These are phyloP conservation scores for Aspergillus wentii DNA, from an alignment of 495 filamentous ascomycete species.

Conservation along the genomic window DNA sequence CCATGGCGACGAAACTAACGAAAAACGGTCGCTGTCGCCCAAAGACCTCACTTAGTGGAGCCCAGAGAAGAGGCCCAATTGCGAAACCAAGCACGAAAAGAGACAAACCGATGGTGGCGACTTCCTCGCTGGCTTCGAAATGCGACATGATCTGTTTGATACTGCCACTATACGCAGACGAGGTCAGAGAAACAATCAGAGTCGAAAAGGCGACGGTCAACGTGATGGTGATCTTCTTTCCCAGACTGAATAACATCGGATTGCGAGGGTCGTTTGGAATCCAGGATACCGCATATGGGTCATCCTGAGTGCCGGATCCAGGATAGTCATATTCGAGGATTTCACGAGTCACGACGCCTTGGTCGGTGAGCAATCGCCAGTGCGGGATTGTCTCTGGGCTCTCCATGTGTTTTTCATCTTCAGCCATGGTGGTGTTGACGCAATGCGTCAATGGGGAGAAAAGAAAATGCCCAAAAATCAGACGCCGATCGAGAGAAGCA, in stretches of 20 bases:
- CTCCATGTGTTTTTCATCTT: too few species aligned
- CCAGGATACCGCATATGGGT: conserved; percentile 65
- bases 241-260: conserved; percentile 48
- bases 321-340: conserved; percentile 50
- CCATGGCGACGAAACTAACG: conserved; percentile 46
- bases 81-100: conserved; percentile 65
- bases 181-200: conserved; percentile 65
- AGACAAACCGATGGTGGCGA: conserved; percentile 57
- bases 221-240: conserved; percentile 60
- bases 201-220: conserved; percentile 55
- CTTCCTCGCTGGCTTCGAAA: conserved; percentile 48
- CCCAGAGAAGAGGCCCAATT: conserved; percentile 21
- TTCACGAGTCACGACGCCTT: conserved; percentile 37
- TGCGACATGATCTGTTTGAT: conserved; percentile 48
- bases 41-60: conserved; percentile 54
- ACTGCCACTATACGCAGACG: conserved; percentile 65
- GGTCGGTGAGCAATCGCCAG: conserved; percentile 32
- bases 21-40: conserved; percentile 60
- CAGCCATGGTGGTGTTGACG: too few species aligned
- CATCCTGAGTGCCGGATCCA: conserved; percentile 58
- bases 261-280: conserved; percentile 61
- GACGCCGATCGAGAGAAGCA: too few species aligned
- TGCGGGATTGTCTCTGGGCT: too few species aligned
- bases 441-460: too few species aligned
- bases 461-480: too few species aligned